phyloP scores from a whole-genome alignment of 2,329 filamentous ascomycete genomes.

The Colletotrichum sp. region DNA sequence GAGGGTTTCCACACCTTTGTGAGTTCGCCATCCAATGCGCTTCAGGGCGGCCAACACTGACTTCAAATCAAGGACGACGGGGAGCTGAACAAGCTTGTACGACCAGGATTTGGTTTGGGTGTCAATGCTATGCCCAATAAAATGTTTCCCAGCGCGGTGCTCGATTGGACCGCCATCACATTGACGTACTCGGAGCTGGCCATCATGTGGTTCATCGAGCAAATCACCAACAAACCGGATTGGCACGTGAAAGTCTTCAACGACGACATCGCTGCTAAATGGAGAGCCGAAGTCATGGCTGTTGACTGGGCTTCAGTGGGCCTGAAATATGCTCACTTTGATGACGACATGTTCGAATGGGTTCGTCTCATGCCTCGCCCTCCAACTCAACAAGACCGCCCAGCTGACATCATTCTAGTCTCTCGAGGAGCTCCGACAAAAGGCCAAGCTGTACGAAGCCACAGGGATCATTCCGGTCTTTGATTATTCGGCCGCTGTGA shows the following conservation, averaged over 20 bases:
- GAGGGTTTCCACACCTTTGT: not conserved
- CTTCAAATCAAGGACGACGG: not conserved
- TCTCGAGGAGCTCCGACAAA: constrained; percentile 35
- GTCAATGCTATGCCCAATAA: not conserved
- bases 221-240: constrained; percentile 30
- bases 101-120: not conserved
- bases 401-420: constrained; percentile 26
- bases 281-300: constrained; percentile 23
- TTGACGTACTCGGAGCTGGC: constrained; percentile 19
- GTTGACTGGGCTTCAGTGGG: constrained; percentile 31
- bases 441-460: constrained; percentile 35
- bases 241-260: constrained; percentile 31
- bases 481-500: constrained; percentile 33
- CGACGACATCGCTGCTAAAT: constrained; percentile 26
- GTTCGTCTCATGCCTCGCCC: constrained; percentile 22
- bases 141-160: not conserved
- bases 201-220: constrained; percentile 31
- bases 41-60: not conserved
- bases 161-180: not conserved
- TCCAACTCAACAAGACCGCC: not conserved
- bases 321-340: constrained; percentile 28
- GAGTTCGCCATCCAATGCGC: not conserved
- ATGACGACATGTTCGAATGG: constrained; percentile 31
- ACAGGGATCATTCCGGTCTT: constrained; percentile 37
- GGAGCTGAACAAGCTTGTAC: not conserved